Evolutionary conservation across 2,329 filamentous ascomycete species (phyloP), one percentile per base, ranked within the genome.

Genomic region (Dendrostoma leiphaemia): DNA sequence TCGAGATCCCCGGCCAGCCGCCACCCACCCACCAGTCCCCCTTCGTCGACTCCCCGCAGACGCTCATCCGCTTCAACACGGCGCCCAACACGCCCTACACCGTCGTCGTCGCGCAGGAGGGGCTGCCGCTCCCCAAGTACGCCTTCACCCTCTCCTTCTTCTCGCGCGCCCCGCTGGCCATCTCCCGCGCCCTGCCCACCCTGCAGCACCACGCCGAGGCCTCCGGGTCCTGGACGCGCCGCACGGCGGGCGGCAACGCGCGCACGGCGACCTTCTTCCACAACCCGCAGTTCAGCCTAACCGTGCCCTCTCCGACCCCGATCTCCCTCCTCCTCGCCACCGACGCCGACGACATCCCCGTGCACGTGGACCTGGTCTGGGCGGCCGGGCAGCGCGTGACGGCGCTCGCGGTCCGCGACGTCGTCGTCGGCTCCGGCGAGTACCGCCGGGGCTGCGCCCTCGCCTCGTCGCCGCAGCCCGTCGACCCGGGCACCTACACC

Each of bases 1-100:
- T 97, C 0, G 86, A 90, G 60, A 76, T 94, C 13, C 85, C 84
- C 50, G 89, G 93, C 53, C 83, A 84, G 6, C 82, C 85, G 23
- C 44, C 44, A 3, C 38, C 48, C 13, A 69, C 89, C 0, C 84
- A 90, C 62, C 84, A 88, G 32, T 89, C 88, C 0, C 89, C 90
- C n/a, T 96, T 90, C 59, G 91, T 97, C 31, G 93, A 97, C 70
- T 95, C 92, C 2, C 91, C 91, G 1, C 95, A 97, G 68, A 96
- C 90, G 0, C 82, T 99, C 7, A 83, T 95, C 41, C 86, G 88
- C 54, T 80, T 96, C 57, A 81, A 89, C 26, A 78, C 74, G 3
- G 69, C 69, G 21, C 68, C 70, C 5, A 69, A 67, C 40, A 67
- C 67, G 6, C 62, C 69, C 1, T 80, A 81, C 61, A 82, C 79